phyloP scores from a whole-genome alignment of 2,329 filamentous ascomycete species.

The Phyllosticta ampelicida region DNA sequence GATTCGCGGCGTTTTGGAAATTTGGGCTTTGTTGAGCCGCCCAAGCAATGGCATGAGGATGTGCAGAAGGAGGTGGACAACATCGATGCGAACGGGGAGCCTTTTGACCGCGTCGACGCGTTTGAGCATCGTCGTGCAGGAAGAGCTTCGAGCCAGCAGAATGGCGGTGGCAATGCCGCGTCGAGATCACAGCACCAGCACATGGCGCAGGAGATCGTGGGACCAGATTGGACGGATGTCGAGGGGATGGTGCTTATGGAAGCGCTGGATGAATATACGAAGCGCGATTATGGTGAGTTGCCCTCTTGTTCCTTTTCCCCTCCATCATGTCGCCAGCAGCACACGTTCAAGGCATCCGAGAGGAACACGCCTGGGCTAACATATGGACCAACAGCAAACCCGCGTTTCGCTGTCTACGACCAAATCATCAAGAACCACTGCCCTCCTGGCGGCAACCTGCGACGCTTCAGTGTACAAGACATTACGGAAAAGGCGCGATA shows the following conservation, averaged over 20 bases:
- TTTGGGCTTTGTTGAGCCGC: neutral
- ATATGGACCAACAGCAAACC: neutral
- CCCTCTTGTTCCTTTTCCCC: neutral
- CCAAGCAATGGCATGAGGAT: neutral
- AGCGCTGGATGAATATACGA: conserved; percentile 16
- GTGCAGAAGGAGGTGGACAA: conserved; percentile 6
- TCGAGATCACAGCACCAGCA: conserved; percentile 6
- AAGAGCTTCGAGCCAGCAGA: conserved; percentile 2
- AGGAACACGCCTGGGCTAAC: neutral
- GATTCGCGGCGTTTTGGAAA: neutral
- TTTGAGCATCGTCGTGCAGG: conserved; percentile 16
- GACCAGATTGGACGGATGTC: conserved; percentile 21
- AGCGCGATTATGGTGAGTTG: conserved; percentile 15
- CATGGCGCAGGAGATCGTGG: conserved; percentile 11
- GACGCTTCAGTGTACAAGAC: conserved; percentile 21
- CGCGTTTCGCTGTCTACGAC: conserved; percentile 20
- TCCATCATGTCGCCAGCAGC: too few relatives aligned
- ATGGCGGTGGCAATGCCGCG: conserved; percentile 17
- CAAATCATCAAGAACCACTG: conserved; percentile 21
- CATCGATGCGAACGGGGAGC: conserved; percentile 28
- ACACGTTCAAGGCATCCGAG: neutral
- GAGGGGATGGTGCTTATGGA: conserved; percentile 25
- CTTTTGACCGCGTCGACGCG: conserved; percentile 28
- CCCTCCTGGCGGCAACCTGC: conserved; percentile 15
- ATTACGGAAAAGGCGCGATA: conserved; percentile 18